Evolutionary conservation across 345 rosid species (phyloP), one percentile per base, ranked within the genome.

Genomic region (Lumnitzera littorea): DNA sequence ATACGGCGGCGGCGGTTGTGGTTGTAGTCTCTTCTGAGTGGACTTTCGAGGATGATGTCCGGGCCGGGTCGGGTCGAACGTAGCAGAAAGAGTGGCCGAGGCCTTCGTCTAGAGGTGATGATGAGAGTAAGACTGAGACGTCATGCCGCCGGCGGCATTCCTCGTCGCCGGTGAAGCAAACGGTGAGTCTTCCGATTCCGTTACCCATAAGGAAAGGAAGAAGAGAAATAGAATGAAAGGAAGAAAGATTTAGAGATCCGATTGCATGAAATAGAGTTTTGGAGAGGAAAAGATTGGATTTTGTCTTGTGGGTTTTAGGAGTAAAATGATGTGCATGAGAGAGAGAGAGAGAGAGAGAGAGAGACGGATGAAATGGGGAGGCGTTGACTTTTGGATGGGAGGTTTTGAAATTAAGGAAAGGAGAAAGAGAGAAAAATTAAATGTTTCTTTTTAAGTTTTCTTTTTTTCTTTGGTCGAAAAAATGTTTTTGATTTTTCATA

Each of bases 21-120:
- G 95, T 86, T 41, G 96, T 87, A 51, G 91, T 63, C 48, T 85
- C 80, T 51, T 84, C 92, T 20, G 98, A 89, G 73, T 92, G 87
- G 70, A 90, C 95, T 66, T 89, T 84, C 8, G 99, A 94, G 8
- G 86, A 86, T 0, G 95, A 84, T 2, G 83, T n/a, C 0, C 86
- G 76, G 2, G 78, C 62, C 56, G 82, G 83, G 67, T 84, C 95
- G 17, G 99, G 90, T 29, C 91, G 72, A 0, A 94, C 88, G 67
- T 94, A 94, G 67, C 97, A 86, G 80, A 94, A 92, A 13, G 98
- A 85, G 76, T 90, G 99, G 2, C 99, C 99, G 2, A 94, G 73
- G 1, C 94, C 96, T 59, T 90, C 97, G 46, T 92, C 96, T 2
- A 86, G 78, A 3, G 88, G 91, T 65, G 83, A 87, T 20, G 91